Evolutionary conservation across 2,329 filamentous ascomycete genomes (phyloP).

Genomic region (Alternaria arborescens): DNA sequence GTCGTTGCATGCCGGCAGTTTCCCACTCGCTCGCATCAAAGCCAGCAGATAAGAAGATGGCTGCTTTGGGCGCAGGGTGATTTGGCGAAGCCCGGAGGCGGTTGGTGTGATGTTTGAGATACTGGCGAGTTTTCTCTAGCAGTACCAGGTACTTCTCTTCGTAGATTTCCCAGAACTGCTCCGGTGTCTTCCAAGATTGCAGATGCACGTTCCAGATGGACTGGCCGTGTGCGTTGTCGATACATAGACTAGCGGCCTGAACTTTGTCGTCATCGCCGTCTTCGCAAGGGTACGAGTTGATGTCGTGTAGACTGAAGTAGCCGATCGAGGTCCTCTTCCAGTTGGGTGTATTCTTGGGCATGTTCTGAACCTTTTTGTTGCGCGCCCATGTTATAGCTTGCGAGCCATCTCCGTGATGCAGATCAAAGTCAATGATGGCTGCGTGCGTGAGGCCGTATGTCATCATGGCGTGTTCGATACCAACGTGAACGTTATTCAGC

Average conservation of each 20-base stretch:
- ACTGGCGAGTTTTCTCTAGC: conserved; percentile 81
- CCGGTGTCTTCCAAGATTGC: conserved; percentile 80
- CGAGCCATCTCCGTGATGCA: conserved; percentile 70
- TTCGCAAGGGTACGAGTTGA: conserved; percentile 98
- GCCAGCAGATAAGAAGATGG: conserved; percentile 93
- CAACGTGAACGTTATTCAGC: conserved; percentile 98
- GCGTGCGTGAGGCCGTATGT: conserved; percentile 89
- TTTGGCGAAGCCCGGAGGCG: conserved; percentile 66
- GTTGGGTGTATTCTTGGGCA: conserved; percentile 73
- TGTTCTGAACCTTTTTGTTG: conserved; percentile 72
- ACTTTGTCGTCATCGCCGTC: conserved; percentile 92
- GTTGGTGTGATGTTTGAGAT: conserved; percentile 76
- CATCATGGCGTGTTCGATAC: conserved; percentile 88
- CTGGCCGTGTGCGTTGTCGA: conserved; percentile 93
- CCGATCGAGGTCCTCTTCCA: conserved; percentile 89
- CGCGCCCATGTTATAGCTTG: conserved; percentile 93
- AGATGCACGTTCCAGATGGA: conserved; percentile 97
- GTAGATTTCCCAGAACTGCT: conserved; percentile 91
- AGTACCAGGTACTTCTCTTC: conserved; percentile 78
- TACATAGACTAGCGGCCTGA: conserved; percentile 89
- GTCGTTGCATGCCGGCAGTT: conserved; percentile 89
- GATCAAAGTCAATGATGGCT: conserved; percentile 66
- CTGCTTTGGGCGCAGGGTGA: conserved; percentile 75
- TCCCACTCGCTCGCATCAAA: conserved; percentile 99
- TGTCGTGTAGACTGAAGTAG: conserved; percentile 97